Base-by-base conservation (phyloP, 106 monocot genomes). In the Cymbidium sinense region DNA sequence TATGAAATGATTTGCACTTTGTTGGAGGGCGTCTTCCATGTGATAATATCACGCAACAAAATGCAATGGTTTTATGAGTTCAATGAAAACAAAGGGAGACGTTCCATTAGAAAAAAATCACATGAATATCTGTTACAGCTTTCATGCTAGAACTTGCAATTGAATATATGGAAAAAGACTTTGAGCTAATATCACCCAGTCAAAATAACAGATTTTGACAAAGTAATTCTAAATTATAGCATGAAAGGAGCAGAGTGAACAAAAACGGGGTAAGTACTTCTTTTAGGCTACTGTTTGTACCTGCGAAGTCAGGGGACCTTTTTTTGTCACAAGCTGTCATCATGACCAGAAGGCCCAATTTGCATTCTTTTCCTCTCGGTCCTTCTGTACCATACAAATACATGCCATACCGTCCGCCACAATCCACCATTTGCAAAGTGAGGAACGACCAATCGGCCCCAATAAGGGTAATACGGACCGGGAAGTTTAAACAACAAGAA, bases 381-480 rank as follows among this genome's bases (percentile, higher is more conserved):
- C 78, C 50, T 52, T 80, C 80, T 90, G 52, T 50, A 84, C 94
- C 94, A 86, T 25, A 75, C 55, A 37, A 86, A 87, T 27, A 76
- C 44, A 64, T 79, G 79, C 89, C 91, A 94, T 76, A 81, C 33
- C 65, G 74, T 87, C 44, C 81, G 84, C 86, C 87, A 94, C 9
- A 94, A 78, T 23, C 91, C 91, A 75, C 94, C 94, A 87, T 91
- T 94, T 31, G 91, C 94, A 79, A 94, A 87, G 79, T 94, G 94
- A 30, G 94, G 94, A 83, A 94, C 62, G 4, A 84, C 43, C 51
- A 94, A 70, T 27, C 89, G 82, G 0, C 87, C 91, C 87, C 83
- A 87, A 69, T 94, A 91, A 33, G 91, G 91, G 72, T 94, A 94
- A 80, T 86, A 86, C 0, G 91, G 94, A 0, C 94, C 94, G 31